phyloP scores from a whole-genome alignment of 2,329 filamentous ascomycete species.

The Thielaviopsis musarum region DNA sequence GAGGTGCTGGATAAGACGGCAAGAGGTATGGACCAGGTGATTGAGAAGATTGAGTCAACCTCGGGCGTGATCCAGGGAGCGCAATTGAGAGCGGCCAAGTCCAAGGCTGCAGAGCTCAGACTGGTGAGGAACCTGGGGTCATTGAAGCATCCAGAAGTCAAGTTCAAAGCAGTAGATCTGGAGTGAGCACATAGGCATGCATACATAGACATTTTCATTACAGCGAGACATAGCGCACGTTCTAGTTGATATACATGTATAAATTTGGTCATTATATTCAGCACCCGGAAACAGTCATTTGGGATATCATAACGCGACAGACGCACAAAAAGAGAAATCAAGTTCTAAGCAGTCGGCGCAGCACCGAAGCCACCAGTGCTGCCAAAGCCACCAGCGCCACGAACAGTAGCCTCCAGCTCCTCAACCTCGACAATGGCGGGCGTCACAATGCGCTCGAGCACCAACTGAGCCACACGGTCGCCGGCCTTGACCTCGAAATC shows the following conservation, averaged over 20 bases:
- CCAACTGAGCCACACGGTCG: constrained; percentile 82
- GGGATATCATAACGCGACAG: not conserved
- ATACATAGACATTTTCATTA: not conserved
- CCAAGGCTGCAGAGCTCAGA: constrained; percentile 76
- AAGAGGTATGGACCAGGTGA: constrained; percentile 36
- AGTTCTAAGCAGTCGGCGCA: not conserved
- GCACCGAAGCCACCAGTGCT: constrained; percentile 48
- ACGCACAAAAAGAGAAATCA: not conserved
- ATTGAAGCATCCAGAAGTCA: constrained; percentile 46
- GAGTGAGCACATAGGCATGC: not conserved
- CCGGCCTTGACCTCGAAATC: constrained; percentile 73
- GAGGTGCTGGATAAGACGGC: constrained; percentile 57
- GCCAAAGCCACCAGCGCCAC: constrained; percentile 81
- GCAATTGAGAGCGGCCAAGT: constrained; percentile 43
- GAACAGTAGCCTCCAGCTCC: constrained; percentile 75
- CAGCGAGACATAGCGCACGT: too few relatives aligned
- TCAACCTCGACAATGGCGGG: constrained; percentile 82
- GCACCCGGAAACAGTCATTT: not conserved
- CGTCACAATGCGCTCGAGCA: constrained; percentile 87
- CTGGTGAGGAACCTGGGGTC: constrained; percentile 59
- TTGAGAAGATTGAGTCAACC: constrained; percentile 27
- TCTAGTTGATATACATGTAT: not conserved
- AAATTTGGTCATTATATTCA: not conserved
- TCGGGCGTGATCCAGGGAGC: constrained; percentile 35
- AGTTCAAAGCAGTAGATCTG: constrained; percentile 38